Evolutionary conservation across 495 filamentous ascomycete genomes (phyloP).

Genomic region (Podospora comata): DNA sequence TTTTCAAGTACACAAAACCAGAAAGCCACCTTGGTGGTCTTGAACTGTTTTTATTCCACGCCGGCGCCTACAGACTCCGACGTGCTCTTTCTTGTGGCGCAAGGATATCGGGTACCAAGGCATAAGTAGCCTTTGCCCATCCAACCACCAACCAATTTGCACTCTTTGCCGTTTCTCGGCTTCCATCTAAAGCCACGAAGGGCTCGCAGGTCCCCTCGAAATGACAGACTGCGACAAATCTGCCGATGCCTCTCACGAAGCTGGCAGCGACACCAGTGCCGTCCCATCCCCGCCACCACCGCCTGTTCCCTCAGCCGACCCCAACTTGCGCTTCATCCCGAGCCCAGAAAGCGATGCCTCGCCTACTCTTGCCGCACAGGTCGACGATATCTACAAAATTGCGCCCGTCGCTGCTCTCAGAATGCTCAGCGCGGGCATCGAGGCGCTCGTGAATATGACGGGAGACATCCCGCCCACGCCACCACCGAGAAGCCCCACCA

Average conservation of each 20-base stretch:
- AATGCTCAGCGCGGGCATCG: slow-evolving; percentile 68
- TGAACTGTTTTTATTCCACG: background rate
- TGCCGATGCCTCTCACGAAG: slow-evolving; percentile 5
- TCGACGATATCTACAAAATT: slow-evolving; percentile 67
- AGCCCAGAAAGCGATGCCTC: slow-evolving; percentile 22
- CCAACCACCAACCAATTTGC: background rate
- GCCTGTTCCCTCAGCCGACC: slow-evolving; percentile 50
- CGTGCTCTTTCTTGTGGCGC: background rate
- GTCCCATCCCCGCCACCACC: slow-evolving; percentile 43
- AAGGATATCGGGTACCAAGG: background rate
- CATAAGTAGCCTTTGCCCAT: background rate
- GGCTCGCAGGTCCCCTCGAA: background rate
- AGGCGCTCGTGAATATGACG: slow-evolving; percentile 66
- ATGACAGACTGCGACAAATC: slow-evolving; percentile 5
- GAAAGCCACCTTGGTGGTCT: slow-evolving; percentile 28
- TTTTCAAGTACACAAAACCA: slow-evolving; percentile 17
- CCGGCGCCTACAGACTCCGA: background rate
- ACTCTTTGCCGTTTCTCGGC: background rate
- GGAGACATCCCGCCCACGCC: slow-evolving; percentile 74
- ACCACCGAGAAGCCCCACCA: slow-evolving; percentile 55
- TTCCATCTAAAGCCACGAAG: background rate
- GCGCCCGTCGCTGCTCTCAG: slow-evolving; percentile 72
- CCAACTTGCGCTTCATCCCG: slow-evolving; percentile 33
- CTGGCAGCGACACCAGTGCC: slow-evolving; percentile 23
- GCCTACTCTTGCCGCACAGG: slow-evolving; percentile 32